Percentiles rank a stretch among this genome's conserved stretches.
These are phyloP conservation scores for Chlamydomonas eustigma DNA, from an alignment of 139 green algal genomes.

Conservation along the genomic window DNA sequence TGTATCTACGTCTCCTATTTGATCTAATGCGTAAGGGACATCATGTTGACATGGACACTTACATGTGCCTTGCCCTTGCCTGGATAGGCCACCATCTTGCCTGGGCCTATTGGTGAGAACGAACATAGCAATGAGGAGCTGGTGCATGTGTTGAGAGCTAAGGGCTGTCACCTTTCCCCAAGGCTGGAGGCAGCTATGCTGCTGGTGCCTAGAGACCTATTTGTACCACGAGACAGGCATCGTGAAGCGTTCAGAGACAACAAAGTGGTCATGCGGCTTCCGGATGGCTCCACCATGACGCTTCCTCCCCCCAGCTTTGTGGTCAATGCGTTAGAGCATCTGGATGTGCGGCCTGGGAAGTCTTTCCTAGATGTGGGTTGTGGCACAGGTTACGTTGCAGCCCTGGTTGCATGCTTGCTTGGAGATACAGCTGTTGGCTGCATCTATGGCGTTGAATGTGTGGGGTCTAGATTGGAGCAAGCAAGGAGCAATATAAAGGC, in stretches of 20 bases:
- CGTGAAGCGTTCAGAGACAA: slow-evolving; percentile 57
- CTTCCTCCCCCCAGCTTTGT: slow-evolving; percentile 53
- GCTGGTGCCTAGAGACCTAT: slow-evolving; percentile 47
- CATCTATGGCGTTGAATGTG: slow-evolving; percentile 52
- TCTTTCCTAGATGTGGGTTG: slow-evolving; percentile 60
- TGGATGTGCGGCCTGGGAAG: slow-evolving; percentile 30
- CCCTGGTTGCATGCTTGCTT: slow-evolving; percentile 48
- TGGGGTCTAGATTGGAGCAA: slow-evolving; percentile 40
- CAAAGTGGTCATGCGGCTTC: slow-evolving; percentile 54
- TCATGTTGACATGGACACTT: too few relatives aligned
- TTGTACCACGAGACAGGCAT: slow-evolving; percentile 52
- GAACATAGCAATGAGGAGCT: slow-evolving; percentile 65
- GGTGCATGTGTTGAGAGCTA: slow-evolving; percentile 57
- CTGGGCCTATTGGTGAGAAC: slow-evolving; percentile 50
- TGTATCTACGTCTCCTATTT: too few relatives aligned
- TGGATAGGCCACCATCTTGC: slow-evolving; percentile 22
- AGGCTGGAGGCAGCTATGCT: slow-evolving; percentile 40
- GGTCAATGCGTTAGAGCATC: slow-evolving; percentile 48
- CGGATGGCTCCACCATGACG: slow-evolving; percentile 53
- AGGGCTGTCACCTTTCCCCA: slow-evolving; percentile 29
- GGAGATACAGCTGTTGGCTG: slow-evolving; percentile 21
- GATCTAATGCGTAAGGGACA: too few relatives aligned
- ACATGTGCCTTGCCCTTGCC: background rate
- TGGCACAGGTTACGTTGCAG: slow-evolving; percentile 53
- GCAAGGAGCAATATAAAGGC: slow-evolving; percentile 30